phyloP scores from a whole-genome alignment of 306 rosid genomes.

The Pterocarpus macrocarpus region DNA sequence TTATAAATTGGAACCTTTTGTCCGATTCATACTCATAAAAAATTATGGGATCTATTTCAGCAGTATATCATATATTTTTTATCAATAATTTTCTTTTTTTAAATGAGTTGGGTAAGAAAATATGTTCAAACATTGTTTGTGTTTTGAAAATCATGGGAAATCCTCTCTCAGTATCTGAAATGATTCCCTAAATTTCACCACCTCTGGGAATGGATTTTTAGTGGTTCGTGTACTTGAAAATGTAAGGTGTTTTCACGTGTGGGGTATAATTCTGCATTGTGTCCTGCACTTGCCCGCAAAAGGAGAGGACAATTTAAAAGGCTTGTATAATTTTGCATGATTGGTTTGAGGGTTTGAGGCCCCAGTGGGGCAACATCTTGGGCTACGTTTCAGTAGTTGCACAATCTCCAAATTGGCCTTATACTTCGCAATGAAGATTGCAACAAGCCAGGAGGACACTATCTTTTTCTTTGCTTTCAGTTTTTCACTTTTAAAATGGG shows the following conservation, averaged over 20 bases:
- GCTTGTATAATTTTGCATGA: background rate
- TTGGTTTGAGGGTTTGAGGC: background rate
- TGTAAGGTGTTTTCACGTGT: background rate
- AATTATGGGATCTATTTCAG: no score
- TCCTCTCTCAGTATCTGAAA: background rate
- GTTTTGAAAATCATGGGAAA: background rate
- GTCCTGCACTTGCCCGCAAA: background rate
- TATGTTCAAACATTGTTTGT: no score
- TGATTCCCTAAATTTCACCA: background rate
- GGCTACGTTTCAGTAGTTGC: background rate
- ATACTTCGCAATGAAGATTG: background rate
- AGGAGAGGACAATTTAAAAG: background rate
- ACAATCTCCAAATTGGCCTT: background rate
- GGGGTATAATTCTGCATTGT: background rate
- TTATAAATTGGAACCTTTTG: no score
- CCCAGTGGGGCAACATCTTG: background rate
- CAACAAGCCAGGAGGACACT: background rate
- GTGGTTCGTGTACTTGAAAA: no score
- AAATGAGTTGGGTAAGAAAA: no score
- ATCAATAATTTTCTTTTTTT: no score
- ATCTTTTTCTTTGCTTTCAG: background rate
- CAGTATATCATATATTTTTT: no score
- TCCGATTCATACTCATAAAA: no score
- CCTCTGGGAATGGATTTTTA: no score
- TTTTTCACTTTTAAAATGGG: constrained; percentile 2